Conservation (phyloP, 441 rosid species). For the Eruca vesicaria region DNA sequence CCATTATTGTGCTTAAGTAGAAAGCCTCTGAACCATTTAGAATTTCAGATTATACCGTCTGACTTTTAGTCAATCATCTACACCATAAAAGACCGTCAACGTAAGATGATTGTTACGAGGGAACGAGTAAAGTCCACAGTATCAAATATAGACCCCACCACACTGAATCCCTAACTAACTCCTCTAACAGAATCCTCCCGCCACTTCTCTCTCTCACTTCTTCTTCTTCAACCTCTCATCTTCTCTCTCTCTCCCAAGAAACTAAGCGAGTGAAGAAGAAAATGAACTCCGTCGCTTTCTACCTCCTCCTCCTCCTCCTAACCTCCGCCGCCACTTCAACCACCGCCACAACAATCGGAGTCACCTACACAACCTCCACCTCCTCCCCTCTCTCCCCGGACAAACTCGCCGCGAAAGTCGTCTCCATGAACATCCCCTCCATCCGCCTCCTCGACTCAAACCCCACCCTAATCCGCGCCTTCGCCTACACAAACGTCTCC, state of each 20-base stretch:
- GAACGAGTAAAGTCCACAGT: neutral
- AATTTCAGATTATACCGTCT: neutral
- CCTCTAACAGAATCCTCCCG: constrained; percentile 39
- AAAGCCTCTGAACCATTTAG: neutral
- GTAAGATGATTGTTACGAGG: neutral
- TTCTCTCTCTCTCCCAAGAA: constrained; percentile 15
- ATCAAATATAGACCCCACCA: neutral
- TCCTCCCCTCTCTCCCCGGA: neutral
- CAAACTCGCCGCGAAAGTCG: neutral
- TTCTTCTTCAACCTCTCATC: constrained; percentile 31
- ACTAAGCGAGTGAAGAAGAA: constrained; percentile 13
- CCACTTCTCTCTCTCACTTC: constrained; percentile 23
- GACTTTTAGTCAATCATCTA: constrained; percentile 15
- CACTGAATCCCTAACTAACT: constrained; percentile 4
- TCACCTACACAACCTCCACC: constrained; percentile 45
- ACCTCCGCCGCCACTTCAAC: neutral
- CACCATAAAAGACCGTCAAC: neutral
- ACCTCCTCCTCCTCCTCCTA: constrained; percentile 3
- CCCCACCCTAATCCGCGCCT: neutral
- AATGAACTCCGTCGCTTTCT: constrained; percentile 3
- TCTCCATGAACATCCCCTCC: neutral
- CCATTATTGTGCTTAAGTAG: neutral
- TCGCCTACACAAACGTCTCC: neutral
- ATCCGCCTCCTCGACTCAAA: neutral
- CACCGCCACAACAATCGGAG: constrained; percentile 50